Percentiles rank a stretch among this genome's conserved stretches.
phyloP scores from a whole-genome alignment of 1,284 basidiomycete species.

The Ganoderma boninense region DNA sequence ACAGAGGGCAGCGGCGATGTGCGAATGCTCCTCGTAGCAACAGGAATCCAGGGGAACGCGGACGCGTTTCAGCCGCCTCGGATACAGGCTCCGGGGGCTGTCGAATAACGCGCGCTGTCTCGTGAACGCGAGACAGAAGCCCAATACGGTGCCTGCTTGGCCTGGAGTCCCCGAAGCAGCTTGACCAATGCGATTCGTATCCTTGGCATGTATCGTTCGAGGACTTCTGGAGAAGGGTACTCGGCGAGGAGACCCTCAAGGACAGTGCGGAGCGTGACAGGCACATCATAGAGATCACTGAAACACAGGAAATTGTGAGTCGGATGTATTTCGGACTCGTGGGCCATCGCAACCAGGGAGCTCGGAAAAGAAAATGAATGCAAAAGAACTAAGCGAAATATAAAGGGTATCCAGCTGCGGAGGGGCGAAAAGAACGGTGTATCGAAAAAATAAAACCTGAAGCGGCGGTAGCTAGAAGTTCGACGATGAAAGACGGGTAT shows the following conservation, averaged over 20 bases:
- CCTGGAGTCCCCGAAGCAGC: conserved; percentile 85
- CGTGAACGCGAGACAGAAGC: conserved; percentile 24
- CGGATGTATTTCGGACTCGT: conserved; percentile 3
- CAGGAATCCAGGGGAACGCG: background rate
- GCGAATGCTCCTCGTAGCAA: background rate
- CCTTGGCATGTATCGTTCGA: conserved; percentile 82
- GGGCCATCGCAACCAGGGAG: background rate
- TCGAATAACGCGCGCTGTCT: conserved; percentile 15
- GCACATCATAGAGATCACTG: conserved; percentile 87
- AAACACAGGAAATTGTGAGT: conserved; percentile 15
- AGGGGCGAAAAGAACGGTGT: background rate
- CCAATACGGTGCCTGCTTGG: conserved; percentile 80
- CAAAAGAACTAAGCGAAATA: background rate
- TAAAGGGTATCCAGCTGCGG: background rate
- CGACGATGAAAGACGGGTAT: conserved; percentile 10
- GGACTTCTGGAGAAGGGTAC: conserved; percentile 75
- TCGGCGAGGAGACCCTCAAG: conserved; percentile 91
- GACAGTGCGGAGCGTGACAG: conserved; percentile 80
- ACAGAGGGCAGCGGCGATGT: background rate
- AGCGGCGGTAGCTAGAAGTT: conserved; percentile 8
- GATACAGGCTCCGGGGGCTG: conserved; percentile 8
- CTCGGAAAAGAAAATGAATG: background rate
- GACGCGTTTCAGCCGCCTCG: conserved; percentile 17
- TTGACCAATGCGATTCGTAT: conserved; percentile 84
- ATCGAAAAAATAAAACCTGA: conserved; percentile 2